Conservation (phyloP, 2,329 filamentous ascomycete genomes). For the Trichoderma sp. region DNA sequence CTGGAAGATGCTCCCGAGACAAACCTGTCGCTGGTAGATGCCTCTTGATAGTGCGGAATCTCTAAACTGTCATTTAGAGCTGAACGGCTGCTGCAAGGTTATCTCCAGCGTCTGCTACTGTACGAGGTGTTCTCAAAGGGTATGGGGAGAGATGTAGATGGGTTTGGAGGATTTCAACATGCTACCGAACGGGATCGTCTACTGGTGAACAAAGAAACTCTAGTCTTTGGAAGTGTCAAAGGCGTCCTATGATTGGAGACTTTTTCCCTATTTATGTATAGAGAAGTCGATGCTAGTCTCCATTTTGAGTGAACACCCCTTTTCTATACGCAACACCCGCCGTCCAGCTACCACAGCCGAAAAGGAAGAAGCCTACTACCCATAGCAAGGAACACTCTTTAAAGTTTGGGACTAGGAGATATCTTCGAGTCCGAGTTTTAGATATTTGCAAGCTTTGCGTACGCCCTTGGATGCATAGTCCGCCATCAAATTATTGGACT, state of each 20-base stretch:
- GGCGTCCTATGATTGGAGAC: too few species aligned
- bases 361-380: too few species aligned
- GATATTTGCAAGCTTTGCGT: too few species aligned
- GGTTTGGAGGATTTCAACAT: background rate
- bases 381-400: too few species aligned
- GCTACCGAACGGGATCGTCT: background rate
- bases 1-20: background rate
- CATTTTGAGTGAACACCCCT: too few species aligned
- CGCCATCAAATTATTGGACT: too few species aligned
- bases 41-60: background rate
- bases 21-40: background rate
- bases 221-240: too few species aligned
- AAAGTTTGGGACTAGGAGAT: too few species aligned
- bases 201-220: background rate
- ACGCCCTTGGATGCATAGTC: too few species aligned
- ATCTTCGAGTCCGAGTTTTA: too few species aligned
- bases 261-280: background rate
- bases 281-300: background rate
- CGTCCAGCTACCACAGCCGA: too few species aligned
- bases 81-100: background rate
- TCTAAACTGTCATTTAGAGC: background rate
- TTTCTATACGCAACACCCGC: too few species aligned
- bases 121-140: background rate
- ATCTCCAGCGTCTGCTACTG: background rate
- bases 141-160: background rate